Evolutionary conservation across 805 yeast genomes (phyloP), one percentile per base, ranked within the genome.

Genomic region (Tetrapisispora iriomotensis): DNA sequence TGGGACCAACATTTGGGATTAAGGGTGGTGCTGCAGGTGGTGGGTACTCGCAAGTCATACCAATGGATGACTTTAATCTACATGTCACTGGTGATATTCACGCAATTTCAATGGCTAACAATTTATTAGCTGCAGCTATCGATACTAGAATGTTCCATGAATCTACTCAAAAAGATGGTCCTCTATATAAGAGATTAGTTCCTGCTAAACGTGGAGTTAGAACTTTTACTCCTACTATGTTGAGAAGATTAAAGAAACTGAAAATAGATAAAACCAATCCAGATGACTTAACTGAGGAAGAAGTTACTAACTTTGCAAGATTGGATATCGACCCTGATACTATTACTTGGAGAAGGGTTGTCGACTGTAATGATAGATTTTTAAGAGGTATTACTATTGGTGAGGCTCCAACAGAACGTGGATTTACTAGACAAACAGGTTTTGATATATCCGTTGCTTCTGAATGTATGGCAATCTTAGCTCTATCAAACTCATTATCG

Each of bases 1-100:
- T 82, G 88, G 92, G 92, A 40, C 92, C 92, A 47, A 82, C 92
- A 15, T 82, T 82, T 54, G 92, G 92, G 65, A 80, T 82, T 49
- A 82, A 82, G 61, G 92, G 92, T 63, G 92, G 92, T 65, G 92
- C 92, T 49, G 92, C 92, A 7, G 92, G 92, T 59, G 90, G 92
- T 61, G 92, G 92, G 44, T 82, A 81, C 57, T 79, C 92, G 22
- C 90, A 82, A 62, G 92, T 82, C 24, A 80, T 82, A 58, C 92
- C 92, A 46, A 82, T 82, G 92, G 90, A 82, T 61, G 92, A 82
- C 57, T 82, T 82, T 68, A 82, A 82, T 67, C 74, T 82, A 82
- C 90, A 82, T 58, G 74, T 82, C 46, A 82, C 92, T 36, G 92
- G 92, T 60, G 92, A 82, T 62, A 82, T 82, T 44, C 92, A 82